phyloP scores from a whole-genome alignment of 1,284 basidiomycete genomes.

The Ceratobasidium sp. region DNA sequence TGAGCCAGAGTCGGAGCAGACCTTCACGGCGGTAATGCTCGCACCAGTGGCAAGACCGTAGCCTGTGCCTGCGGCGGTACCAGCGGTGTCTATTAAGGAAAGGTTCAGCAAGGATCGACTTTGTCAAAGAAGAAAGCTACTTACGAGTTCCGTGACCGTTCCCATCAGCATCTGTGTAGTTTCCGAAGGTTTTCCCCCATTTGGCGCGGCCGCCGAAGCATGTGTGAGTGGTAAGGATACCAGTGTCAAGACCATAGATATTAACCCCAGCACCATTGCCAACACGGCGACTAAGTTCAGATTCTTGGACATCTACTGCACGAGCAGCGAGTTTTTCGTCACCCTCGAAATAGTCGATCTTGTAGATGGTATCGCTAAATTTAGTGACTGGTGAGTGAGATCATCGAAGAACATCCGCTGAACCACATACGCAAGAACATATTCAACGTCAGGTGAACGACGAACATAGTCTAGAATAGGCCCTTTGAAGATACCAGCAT shows the following conservation, averaged over 20 bases:
- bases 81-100: slow-evolving; percentile 48
- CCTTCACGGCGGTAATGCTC: slow-evolving; percentile 95
- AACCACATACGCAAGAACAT: slow-evolving; percentile 28
- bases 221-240: slow-evolving; percentile 37
- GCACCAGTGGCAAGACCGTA: slow-evolving; percentile 97
- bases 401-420: no score
- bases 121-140: not conserved
- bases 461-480: slow-evolving; percentile 38
- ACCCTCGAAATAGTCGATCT: slow-evolving; percentile 13
- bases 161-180: slow-evolving; percentile 48
- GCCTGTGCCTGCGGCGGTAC: slow-evolving; percentile 62
- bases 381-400: not conserved
- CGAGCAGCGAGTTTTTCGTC: not conserved
- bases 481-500: slow-evolving; percentile 42
- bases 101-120: not conserved
- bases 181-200: slow-evolving; percentile 55
- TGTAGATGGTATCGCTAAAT: slow-evolving; percentile 38
- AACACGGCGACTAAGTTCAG: slow-evolving; percentile 8
- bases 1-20: slow-evolving; percentile 90
- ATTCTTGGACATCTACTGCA: slow-evolving; percentile 16
- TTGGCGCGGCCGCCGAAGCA: slow-evolving; percentile 42
- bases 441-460: slow-evolving; percentile 43
- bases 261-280: slow-evolving; percentile 19
- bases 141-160: slow-evolving; percentile 45
- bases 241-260: slow-evolving; percentile 43